These are phyloP conservation scores for Pinguiococcus pyrenoidosus DNA, from an alignment of 108 stramenopile species.

Conservation along the genomic window DNA sequence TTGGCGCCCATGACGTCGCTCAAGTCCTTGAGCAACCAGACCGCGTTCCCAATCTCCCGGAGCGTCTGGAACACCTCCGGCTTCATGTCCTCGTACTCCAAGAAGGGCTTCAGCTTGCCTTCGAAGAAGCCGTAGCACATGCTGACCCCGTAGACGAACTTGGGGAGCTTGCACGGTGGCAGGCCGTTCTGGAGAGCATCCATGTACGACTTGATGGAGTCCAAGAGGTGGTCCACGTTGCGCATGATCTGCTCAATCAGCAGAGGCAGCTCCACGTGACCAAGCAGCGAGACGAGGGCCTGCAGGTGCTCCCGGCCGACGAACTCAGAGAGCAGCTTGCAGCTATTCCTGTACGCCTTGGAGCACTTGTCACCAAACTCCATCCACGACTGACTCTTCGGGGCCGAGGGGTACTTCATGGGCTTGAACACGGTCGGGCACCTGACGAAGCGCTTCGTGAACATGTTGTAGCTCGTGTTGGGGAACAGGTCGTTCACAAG, in stretches of 20 bases:
- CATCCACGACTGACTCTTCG: not conserved
- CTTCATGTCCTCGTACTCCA: constrained; percentile 35
- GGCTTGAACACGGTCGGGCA: constrained; percentile 12
- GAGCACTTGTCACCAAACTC: not conserved
- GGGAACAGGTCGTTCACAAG: constrained; percentile 38
- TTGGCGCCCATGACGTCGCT: not conserved
- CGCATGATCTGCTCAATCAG: constrained; percentile 19
- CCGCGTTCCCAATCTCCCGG: constrained; percentile 35
- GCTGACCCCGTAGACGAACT: constrained; percentile 24
- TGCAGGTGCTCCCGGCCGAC: constrained; percentile 22
- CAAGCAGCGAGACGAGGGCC: constrained; percentile 19
- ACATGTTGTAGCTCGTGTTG: constrained; percentile 25
- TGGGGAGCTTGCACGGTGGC: constrained; percentile 24
- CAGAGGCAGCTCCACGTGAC: constrained; percentile 10
- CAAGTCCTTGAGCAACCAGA: constrained; percentile 19
- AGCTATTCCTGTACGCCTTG: not conserved
- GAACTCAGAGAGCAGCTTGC: constrained; percentile 11
- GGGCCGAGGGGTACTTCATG: not conserved
- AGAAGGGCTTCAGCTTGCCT: constrained; percentile 16
- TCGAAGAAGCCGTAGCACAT: constrained; percentile 33
- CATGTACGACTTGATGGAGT: constrained; percentile 11
- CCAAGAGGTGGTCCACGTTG: constrained; percentile 14
- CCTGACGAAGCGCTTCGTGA: constrained; percentile 26
- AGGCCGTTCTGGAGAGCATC: constrained; percentile 21
- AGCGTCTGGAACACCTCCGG: constrained; percentile 37